Evolutionary conservation across 352 stramenopile genomes (phyloP).

Genomic region (Peronospora tabacina): DNA sequence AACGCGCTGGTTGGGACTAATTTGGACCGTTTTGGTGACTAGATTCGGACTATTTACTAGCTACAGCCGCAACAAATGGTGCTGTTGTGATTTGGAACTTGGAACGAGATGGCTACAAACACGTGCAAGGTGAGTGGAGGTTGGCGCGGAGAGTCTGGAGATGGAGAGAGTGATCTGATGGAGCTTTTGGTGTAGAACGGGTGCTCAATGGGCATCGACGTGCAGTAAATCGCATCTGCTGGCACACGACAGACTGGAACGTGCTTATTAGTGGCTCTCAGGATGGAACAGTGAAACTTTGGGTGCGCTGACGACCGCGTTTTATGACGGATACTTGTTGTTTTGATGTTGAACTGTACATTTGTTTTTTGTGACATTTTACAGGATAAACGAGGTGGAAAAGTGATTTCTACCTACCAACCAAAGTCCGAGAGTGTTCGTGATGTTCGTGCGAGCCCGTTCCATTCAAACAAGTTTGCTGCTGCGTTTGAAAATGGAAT

Average conservation of each 20-base stretch:
- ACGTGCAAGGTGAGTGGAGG: conserved; percentile 59
- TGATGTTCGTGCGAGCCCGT: conserved; percentile 68
- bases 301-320: conserved; percentile 29
- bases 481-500: conserved; percentile 83
- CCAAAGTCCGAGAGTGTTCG: conserved; percentile 83
- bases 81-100: conserved; percentile 85
- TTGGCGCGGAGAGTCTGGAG: not conserved
- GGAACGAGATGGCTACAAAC: conserved; percentile 79
- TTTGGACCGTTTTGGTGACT: conserved; percentile 3
- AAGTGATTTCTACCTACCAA: conserved; percentile 70
- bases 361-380: conserved; percentile 1
- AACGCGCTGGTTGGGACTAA: conserved; percentile 1
- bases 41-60: conserved; percentile 80
- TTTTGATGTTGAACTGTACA: not conserved
- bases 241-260: conserved; percentile 73
- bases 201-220: conserved; percentile 75
- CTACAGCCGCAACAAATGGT: conserved; percentile 79
- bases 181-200: conserved; percentile 34
- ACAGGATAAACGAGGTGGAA: conserved; percentile 64
- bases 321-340: not conserved
- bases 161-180: not conserved
- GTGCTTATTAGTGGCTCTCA: conserved; percentile 82
- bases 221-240: conserved; percentile 85
- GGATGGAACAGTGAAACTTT: conserved; percentile 84
- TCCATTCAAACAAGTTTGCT: conserved; percentile 71